A percentile compares a stretch with the other conserved stretches of the same genome.
phyloP scores from a whole-genome alignment of 495 filamentous ascomycete species.

The Talaromyces trachyspermus region DNA sequence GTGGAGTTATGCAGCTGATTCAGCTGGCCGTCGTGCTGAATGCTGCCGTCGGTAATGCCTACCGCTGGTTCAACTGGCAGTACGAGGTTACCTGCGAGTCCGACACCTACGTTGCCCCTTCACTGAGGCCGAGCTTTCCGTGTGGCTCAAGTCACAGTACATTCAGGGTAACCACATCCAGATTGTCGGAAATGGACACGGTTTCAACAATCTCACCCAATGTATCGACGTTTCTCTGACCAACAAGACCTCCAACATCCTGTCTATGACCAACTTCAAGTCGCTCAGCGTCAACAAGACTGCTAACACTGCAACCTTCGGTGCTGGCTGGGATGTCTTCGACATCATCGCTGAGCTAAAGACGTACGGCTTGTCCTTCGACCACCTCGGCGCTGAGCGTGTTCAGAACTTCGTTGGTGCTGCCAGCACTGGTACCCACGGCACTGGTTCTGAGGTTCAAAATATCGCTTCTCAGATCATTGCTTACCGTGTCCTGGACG shows the following conservation, averaged over 20 bases:
- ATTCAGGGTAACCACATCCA: slow-evolving; percentile 10
- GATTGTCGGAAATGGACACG: slow-evolving; percentile 18
- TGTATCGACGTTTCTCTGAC: slow-evolving; percentile 11
- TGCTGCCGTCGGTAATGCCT: slow-evolving; percentile 8
- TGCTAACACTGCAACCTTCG: slow-evolving; percentile 11
- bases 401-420: slow-evolving; percentile 19
- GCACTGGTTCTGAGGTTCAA: slow-evolving; percentile 6
- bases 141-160: slow-evolving; percentile 14
- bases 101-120: slow-evolving; percentile 9
- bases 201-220: slow-evolving; percentile 15
- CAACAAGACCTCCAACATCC: slow-evolving; percentile 11
- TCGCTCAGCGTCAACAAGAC: slow-evolving; percentile 10
- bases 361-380: slow-evolving; percentile 7
- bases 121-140: slow-evolving; percentile 7
- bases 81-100: slow-evolving; percentile 16
- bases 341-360: slow-evolving; percentile 12
- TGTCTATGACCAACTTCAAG: slow-evolving; percentile 15
- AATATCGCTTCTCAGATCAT: slow-evolving; percentile 15
- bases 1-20: slow-evolving; percentile 3
- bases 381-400: slow-evolving; percentile 13
- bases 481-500: slow-evolving; percentile 14
- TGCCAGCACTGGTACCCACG: slow-evolving; percentile 15
- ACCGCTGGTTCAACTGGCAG: slow-evolving; percentile 20
- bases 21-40: slow-evolving; percentile 8
- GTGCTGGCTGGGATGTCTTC: slow-evolving; percentile 13